Evolutionary conservation across 192 early-diverging fungal genomes (phyloP).

Genomic region (Helicostylum pulchrum): DNA sequence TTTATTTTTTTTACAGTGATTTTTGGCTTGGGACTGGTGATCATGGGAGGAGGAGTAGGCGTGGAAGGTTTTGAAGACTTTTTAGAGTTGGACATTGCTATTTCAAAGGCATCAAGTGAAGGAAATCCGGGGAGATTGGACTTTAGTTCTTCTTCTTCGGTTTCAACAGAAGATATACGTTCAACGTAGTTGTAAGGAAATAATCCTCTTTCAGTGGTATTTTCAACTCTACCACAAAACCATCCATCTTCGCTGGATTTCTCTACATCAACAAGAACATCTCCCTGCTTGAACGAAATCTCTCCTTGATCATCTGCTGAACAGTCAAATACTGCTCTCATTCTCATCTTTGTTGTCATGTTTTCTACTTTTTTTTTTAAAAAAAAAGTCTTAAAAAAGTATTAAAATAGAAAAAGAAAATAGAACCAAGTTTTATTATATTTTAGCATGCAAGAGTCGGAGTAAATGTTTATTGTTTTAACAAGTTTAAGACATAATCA

Average conservation of each 20-base stretch:
- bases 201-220: conserved; percentile 41
- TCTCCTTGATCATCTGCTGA: conserved; percentile 54
- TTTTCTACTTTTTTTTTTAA: background rate
- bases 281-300: conserved; percentile 54
- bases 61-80: background rate
- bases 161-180: conserved; percentile 15
- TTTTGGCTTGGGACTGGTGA: background rate
- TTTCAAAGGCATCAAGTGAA: conserved; percentile 15
- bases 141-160: background rate
- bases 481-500: background rate
- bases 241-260: conserved; percentile 55
- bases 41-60: background rate
- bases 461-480: background rate
- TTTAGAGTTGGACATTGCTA: background rate
- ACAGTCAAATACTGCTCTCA: conserved; percentile 58
- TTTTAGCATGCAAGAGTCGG: background rate
- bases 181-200: conserved; percentile 65
- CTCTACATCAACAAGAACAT: conserved; percentile 47
- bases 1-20: background rate
- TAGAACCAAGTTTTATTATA: background rate
- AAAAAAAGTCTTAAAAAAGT: background rate
- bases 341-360: conserved; percentile 29
- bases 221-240: conserved; percentile 50
- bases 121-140: background rate
- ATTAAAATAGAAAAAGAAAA: background rate